phyloP scores from a whole-genome alignment of 176 grass and related monocot genomes.

The Poa annua region DNA sequence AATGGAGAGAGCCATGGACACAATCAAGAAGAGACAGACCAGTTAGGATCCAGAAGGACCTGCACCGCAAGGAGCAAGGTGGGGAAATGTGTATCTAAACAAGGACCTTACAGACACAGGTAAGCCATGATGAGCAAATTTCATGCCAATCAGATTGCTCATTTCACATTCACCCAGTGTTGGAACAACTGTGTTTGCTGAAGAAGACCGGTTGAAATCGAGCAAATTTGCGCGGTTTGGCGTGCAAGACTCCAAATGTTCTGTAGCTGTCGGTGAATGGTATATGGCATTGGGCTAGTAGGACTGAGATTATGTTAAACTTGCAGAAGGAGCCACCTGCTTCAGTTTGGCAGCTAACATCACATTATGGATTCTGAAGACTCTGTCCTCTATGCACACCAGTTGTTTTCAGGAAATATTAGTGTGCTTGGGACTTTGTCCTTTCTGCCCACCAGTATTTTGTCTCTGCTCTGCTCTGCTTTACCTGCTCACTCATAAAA shows the following conservation, averaged over 20 bases:
- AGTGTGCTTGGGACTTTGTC: neutral
- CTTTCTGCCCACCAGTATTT: neutral
- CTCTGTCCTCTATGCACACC: neutral
- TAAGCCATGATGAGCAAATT: neutral
- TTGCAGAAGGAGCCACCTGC: neutral
- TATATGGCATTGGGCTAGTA: slow-evolving; percentile 10
- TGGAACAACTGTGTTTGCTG: slow-evolving; percentile 29
- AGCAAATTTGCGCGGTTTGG: neutral
- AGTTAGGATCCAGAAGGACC: slow-evolving; percentile 40
- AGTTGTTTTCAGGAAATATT: slow-evolving; percentile 42
- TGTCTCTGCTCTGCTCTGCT: slow-evolving; percentile 29
- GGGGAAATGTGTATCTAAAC: slow-evolving; percentile 45
- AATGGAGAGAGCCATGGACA: slow-evolving; percentile 35
- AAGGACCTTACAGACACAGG: slow-evolving; percentile 44
- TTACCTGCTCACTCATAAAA: slow-evolving; percentile 12
- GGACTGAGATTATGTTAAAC: slow-evolving; percentile 9
- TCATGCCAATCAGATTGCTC: neutral
- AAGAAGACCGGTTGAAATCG: neutral
- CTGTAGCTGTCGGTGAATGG: neutral
- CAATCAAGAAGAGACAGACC: slow-evolving; percentile 46
- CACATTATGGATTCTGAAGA: slow-evolving; percentile 15
- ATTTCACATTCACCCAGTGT: slow-evolving; percentile 19
- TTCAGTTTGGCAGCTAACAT: slow-evolving; percentile 44
- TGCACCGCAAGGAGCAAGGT: slow-evolving; percentile 36
- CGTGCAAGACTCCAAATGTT: slow-evolving; percentile 3